These are phyloP conservation scores for Sutorius eximius DNA, from an alignment of 1,284 basidiomycete genomes.

Conservation along the genomic window DNA sequence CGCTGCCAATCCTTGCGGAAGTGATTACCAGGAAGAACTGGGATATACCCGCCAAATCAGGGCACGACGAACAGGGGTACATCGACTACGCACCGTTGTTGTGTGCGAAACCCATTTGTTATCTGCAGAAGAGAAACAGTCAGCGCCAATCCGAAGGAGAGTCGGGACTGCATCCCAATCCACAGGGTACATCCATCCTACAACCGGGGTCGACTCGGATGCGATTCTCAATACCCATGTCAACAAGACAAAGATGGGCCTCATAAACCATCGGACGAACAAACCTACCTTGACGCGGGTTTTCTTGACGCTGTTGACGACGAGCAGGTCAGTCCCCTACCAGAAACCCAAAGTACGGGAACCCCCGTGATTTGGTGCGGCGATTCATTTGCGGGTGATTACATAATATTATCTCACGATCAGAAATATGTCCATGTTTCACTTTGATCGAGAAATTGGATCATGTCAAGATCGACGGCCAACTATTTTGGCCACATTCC, in stretches of 20 bases:
- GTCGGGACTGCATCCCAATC: slow-evolving; percentile 35
- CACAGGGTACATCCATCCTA: slow-evolving; percentile 24
- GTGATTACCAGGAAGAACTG: slow-evolving; percentile 90
- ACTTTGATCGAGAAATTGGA: too few relatives aligned
- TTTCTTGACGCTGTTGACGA: slow-evolving; percentile 33
- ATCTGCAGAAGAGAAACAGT: slow-evolving; percentile 28
- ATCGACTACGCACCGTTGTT: slow-evolving; percentile 65
- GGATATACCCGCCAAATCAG: slow-evolving; percentile 9
- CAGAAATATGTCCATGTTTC: too few relatives aligned
- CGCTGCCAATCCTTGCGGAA: slow-evolving; percentile 99
- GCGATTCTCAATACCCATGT: background rate
- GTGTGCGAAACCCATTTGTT: slow-evolving; percentile 75
- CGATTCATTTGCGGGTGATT: slow-evolving; percentile 18
- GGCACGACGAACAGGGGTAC: slow-evolving; percentile 1
- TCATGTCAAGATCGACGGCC: background rate
- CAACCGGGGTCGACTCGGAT: background rate
- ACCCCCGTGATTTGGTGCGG: slow-evolving; percentile 27
- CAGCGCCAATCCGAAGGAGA: slow-evolving; percentile 7
- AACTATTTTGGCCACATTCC: background rate
- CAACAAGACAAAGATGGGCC: background rate
- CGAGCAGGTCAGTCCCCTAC: slow-evolving; percentile 10
- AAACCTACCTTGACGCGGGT: slow-evolving; percentile 34
- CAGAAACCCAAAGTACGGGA: slow-evolving; percentile 18
- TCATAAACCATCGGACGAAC: slow-evolving; percentile 2
- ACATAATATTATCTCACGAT: too few relatives aligned